These are phyloP conservation scores for Colletotrichum orchidophilum DNA, from an alignment of 2,329 filamentous ascomycete species.

Conservation along the genomic window DNA sequence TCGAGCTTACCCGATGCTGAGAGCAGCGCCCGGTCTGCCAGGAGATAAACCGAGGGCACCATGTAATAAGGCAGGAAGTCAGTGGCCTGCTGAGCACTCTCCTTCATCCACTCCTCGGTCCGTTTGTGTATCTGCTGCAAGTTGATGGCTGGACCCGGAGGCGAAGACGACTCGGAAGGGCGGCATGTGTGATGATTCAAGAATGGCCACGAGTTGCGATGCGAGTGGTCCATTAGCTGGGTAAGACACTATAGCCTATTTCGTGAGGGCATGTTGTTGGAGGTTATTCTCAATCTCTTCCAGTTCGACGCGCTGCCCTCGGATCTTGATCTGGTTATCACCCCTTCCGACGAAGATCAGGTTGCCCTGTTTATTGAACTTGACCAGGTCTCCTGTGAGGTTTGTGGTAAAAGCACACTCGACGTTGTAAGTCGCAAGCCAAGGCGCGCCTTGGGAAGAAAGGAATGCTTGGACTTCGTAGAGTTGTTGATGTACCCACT, in stretches of 20 bases:
- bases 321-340: constrained; percentile 58
- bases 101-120: not conserved
- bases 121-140: not conserved
- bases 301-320: constrained; percentile 56
- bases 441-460: constrained; percentile 19
- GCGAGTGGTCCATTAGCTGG: not conserved
- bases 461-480: constrained; percentile 36
- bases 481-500: constrained; percentile 27
- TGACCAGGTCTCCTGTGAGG: constrained; percentile 59
- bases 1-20: not conserved
- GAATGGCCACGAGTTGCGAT: not conserved
- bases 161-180: not conserved
- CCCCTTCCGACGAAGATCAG: constrained; percentile 51
- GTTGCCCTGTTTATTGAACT: constrained; percentile 45
- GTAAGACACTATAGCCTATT: not conserved
- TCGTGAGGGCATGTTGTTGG: not conserved
- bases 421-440: constrained; percentile 2
- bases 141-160: not conserved
- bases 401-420: constrained; percentile 42
- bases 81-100: constrained; percentile 40
- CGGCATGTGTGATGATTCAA: not conserved
- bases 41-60: constrained; percentile 45
- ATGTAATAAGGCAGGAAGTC: constrained; percentile 48
- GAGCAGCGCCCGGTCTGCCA: not conserved
- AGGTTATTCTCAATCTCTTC: constrained; percentile 49